A percentile compares a stretch with the other conserved stretches of the same genome.
Conservation (phyloP, 345 rosid genomes). For the Camelina sativa region DNA sequence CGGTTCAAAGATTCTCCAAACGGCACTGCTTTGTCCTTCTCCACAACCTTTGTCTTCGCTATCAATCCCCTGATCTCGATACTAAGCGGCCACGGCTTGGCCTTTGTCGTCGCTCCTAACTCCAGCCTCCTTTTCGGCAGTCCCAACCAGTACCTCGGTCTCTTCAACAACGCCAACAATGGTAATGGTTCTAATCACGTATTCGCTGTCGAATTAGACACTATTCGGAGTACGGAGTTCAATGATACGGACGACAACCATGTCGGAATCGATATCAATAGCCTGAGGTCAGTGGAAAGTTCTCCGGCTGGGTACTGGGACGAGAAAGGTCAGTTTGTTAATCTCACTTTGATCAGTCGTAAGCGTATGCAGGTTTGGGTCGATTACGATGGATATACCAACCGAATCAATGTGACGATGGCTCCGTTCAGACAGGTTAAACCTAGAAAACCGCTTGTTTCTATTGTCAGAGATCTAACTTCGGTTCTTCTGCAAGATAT, state of each 20-base stretch:
- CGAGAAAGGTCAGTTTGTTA: slow-evolving; percentile 26
- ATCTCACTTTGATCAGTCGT: slow-evolving; percentile 57
- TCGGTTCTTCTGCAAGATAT: slow-evolving; percentile 41
- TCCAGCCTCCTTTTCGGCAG: slow-evolving; percentile 20
- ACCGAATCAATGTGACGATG: slow-evolving; percentile 54
- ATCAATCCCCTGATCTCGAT: slow-evolving; percentile 30
- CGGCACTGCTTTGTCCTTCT: slow-evolving; percentile 50
- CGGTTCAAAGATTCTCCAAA: slow-evolving; percentile 55
- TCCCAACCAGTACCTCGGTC: slow-evolving; percentile 40
- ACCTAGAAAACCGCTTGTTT: slow-evolving; percentile 53
- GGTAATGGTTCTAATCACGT: slow-evolving; percentile 49
- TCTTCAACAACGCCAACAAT: slow-evolving; percentile 39
- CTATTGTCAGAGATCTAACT: slow-evolving; percentile 49
- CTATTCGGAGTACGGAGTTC: slow-evolving; percentile 35
- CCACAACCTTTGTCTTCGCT: slow-evolving; percentile 61
- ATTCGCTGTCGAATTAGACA: slow-evolving; percentile 60
- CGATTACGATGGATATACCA: slow-evolving; percentile 60
- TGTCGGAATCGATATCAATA: slow-evolving; percentile 55
- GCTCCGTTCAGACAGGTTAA: slow-evolving; percentile 46
- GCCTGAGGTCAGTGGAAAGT: slow-evolving; percentile 37
- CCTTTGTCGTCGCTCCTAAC: slow-evolving; percentile 52
- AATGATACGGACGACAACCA: slow-evolving; percentile 46
- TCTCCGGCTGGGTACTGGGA: slow-evolving; percentile 45
- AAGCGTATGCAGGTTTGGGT: slow-evolving; percentile 64
- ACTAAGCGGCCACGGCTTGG: slow-evolving; percentile 49